Evolutionary conservation across 2,329 filamentous ascomycete species (phyloP).

Genomic region (Myrmaecium sp.): DNA sequence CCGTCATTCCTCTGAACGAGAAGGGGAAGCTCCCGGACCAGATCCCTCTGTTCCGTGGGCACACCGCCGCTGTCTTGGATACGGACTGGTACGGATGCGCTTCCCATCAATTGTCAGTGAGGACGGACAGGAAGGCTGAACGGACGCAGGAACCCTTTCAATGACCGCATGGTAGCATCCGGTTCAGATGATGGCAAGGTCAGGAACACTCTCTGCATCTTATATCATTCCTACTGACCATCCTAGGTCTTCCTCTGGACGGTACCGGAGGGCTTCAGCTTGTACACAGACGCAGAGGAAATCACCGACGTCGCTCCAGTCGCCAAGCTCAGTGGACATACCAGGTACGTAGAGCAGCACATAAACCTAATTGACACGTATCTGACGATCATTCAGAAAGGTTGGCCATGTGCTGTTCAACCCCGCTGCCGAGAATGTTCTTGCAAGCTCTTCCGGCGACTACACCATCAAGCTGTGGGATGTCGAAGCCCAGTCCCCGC

Average conservation of each 20-base stretch:
- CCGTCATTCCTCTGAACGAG: slow-evolving; percentile 82
- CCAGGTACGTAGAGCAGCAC: slow-evolving; percentile 39
- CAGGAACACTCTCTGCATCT: slow-evolving; percentile 6
- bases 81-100: slow-evolving; percentile 67
- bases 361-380: background rate
- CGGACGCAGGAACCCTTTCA: slow-evolving; percentile 68
- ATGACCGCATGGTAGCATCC: slow-evolving; percentile 82
- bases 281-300: slow-evolving; percentile 72
- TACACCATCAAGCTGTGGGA: slow-evolving; percentile 96
- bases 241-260: slow-evolving; percentile 71
- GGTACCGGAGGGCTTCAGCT: slow-evolving; percentile 73
- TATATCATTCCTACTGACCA: too few species aligned
- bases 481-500: slow-evolving; percentile 57
- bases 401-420: slow-evolving; percentile 98
- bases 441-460: slow-evolving; percentile 89
- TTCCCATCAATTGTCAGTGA: too few species aligned
- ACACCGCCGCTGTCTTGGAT: slow-evolving; percentile 89
- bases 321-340: slow-evolving; percentile 70
- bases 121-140: slow-evolving; percentile 2
- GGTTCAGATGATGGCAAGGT: slow-evolving; percentile 90
- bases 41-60: slow-evolving; percentile 87
- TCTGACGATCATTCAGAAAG: slow-evolving; percentile 44
- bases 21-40: slow-evolving; percentile 80
- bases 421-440: slow-evolving; percentile 83
- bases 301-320: slow-evolving; percentile 65